These are phyloP conservation scores for Phytophthora fragariae DNA, from an alignment of 352 stramenopile species.

Conservation along the genomic window DNA sequence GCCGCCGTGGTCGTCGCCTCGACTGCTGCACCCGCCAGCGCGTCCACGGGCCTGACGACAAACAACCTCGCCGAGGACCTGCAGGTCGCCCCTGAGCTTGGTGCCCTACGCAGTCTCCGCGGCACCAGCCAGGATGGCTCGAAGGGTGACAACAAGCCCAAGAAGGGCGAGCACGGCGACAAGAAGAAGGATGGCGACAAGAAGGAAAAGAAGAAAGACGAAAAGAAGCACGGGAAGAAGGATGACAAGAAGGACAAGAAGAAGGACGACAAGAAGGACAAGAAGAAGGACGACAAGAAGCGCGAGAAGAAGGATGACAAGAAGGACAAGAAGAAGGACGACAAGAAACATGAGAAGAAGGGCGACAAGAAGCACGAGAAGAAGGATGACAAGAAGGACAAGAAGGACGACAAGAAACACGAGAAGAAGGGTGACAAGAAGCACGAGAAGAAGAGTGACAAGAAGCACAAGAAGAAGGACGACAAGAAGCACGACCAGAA, in stretches of 20 bases:
- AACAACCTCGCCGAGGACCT: conserved; percentile 16
- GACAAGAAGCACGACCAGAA: not conserved
- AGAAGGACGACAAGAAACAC: too few species aligned
- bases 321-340: not conserved
- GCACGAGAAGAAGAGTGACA: too few species aligned
- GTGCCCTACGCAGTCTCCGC: conserved; percentile 10
- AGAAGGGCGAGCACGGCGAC: conserved; percentile 2
- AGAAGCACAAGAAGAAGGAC: too few species aligned
- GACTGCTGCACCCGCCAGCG: conserved; percentile 13
- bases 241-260: not conserved
- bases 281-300: not conserved
- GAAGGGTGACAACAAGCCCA: conserved; percentile 13
- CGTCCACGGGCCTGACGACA: conserved; percentile 6
- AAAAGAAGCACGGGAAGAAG: not conserved
- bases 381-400: too few species aligned
- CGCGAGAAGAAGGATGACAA: not conserved
- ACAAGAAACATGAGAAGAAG: not conserved
- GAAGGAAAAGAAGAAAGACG: conserved; percentile 3
- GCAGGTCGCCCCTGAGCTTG: conserved; percentile 11
- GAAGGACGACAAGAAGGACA: not conserved
- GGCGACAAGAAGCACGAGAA: too few species aligned
- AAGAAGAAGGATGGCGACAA: conserved; percentile 1
- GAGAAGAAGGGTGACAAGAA: not conserved
- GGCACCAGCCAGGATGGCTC: conserved; percentile 7
- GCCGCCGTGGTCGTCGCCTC: conserved; percentile 19